Evolutionary conservation across 1,284 basidiomycete species (phyloP).

Genomic region (Ganoderma sinense): DNA sequence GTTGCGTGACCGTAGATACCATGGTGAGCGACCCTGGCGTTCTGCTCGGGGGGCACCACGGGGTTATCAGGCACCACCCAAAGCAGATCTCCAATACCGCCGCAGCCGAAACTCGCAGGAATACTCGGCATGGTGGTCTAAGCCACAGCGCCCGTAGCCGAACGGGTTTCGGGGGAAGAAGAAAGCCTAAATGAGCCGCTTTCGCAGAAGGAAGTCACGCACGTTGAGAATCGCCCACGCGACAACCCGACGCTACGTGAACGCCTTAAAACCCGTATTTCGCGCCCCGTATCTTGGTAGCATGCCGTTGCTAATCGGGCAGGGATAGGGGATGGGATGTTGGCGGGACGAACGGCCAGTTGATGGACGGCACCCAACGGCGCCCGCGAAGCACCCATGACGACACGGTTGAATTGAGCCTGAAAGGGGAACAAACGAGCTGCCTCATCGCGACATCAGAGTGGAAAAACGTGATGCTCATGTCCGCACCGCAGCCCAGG

Average conservation of each 20-base stretch:
- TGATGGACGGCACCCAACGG: neutral
- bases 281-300: neutral
- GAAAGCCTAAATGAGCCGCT: neutral
- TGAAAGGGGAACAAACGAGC: constrained; percentile 21
- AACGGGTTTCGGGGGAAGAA: neutral
- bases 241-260: neutral
- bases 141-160: neutral
- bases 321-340: neutral
- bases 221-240: neutral
- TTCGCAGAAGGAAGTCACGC: neutral
- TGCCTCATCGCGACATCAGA: constrained; percentile 15
- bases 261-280: neutral
- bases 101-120: neutral
- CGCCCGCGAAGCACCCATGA: constrained; percentile 11
- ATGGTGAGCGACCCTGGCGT: neutral
- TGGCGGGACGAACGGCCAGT: neutral
- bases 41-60: neutral
- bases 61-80: neutral
- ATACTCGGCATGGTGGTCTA: neutral
- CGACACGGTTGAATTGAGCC: constrained; percentile 9
- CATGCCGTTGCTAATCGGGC: neutral
- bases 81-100: neutral
- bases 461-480: neutral
- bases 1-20: neutral
- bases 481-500: constrained; percentile 3